Conservation (phyloP, 2,329 filamentous ascomycete genomes). For the Aspergillus ibericus region DNA sequence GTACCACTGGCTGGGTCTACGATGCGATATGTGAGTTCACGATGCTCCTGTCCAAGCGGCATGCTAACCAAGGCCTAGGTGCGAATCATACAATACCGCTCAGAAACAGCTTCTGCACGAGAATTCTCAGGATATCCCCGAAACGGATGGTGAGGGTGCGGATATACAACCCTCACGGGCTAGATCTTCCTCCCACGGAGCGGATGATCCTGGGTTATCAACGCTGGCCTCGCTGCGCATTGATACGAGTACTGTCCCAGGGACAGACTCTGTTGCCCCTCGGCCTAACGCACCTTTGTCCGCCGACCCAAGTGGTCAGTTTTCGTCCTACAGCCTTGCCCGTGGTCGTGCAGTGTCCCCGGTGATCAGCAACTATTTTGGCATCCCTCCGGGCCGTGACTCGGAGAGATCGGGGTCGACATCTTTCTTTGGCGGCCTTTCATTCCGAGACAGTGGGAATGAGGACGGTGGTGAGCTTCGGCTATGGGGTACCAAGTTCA, state of each 20-base stretch:
- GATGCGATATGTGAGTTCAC: slow-evolving; percentile 63
- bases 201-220: slow-evolving; percentile 23
- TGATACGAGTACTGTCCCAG: slow-evolving; percentile 27
- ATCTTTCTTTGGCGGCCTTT: slow-evolving; percentile 28
- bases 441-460: slow-evolving; percentile 27
- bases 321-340: slow-evolving; percentile 38
- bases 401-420: slow-evolving; percentile 29
- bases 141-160: slow-evolving; percentile 26
- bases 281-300: slow-evolving; percentile 22
- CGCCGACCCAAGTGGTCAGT: slow-evolving; percentile 23
- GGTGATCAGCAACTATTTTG: slow-evolving; percentile 48
- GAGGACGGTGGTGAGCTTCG: slow-evolving; percentile 60
- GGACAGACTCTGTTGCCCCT: slow-evolving; percentile 15
- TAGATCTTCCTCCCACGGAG: slow-evolving; percentile 30
- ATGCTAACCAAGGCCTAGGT: slow-evolving; percentile 30
- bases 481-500: slow-evolving; percentile 57
- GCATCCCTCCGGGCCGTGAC: slow-evolving; percentile 38
- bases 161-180: slow-evolving; percentile 17
- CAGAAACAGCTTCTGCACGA: slow-evolving; percentile 43
- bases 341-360: slow-evolving; percentile 44
- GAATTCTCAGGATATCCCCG: slow-evolving; percentile 24
- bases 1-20: slow-evolving; percentile 93
- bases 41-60: neutral
- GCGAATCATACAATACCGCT: slow-evolving; percentile 50
- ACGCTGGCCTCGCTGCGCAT: slow-evolving; percentile 29